Evolutionary conservation across 768 basidiomycete species (phyloP).

Genomic region (Pleurotus salmoneostramineus): DNA sequence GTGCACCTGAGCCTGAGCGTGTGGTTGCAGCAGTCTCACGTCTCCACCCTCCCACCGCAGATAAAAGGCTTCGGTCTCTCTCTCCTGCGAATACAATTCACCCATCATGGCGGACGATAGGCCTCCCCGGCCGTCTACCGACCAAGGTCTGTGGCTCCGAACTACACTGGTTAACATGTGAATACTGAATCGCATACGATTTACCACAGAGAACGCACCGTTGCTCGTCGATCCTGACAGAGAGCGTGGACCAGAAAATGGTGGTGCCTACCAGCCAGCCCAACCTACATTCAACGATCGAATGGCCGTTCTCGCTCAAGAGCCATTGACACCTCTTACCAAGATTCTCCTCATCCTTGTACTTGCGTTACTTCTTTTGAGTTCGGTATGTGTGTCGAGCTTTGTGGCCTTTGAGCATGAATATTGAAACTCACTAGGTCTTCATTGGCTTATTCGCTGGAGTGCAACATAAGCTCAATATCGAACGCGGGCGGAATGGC

Average conservation of each 20-base stretch:
- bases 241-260: slow-evolving; percentile 23
- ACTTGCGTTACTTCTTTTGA: slow-evolving; percentile 75
- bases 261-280: slow-evolving; percentile 23
- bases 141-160: slow-evolving; percentile 41
- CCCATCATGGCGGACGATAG: slow-evolving; percentile 46
- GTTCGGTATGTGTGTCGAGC: slow-evolving; percentile 40
- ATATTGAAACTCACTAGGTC: slow-evolving; percentile 31
- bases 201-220: slow-evolving; percentile 55
- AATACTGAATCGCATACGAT: background rate
- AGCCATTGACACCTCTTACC: slow-evolving; percentile 80
- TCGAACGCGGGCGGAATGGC: slow-evolving; percentile 32
- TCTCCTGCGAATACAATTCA: background rate
- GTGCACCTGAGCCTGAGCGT: background rate
- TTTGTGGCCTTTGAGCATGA: background rate
- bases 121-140: slow-evolving; percentile 47
- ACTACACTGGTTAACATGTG: background rate
- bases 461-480: slow-evolving; percentile 69
- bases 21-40: background rate
- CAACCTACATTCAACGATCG: slow-evolving; percentile 33
- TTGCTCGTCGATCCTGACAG: slow-evolving; percentile 50
- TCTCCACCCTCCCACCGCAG: background rate
- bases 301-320: slow-evolving; percentile 56
- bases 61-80: background rate
- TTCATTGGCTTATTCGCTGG: slow-evolving; percentile 95
- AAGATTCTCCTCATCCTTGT: slow-evolving; percentile 75